A percentile compares a stretch with the other conserved stretches of the same genome.
Evolutionary conservation across 768 basidiomycete species (phyloP).

Genomic region (Naganishia vaughanmartiniae): DNA sequence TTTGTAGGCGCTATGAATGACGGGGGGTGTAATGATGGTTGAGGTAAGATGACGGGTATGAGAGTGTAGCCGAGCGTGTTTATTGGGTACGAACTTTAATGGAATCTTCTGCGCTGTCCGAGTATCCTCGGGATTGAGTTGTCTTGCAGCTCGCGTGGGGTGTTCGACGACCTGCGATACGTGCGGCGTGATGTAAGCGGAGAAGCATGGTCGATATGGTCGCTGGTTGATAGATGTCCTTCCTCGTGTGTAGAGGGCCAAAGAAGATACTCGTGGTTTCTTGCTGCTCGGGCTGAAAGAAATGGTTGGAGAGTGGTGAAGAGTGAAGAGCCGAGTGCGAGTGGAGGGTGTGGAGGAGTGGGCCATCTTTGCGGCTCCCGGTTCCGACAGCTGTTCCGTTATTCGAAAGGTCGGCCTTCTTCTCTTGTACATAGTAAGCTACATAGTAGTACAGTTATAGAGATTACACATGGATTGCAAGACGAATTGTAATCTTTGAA

Average conservation of each 20-base stretch:
- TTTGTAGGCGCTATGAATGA: not conserved
- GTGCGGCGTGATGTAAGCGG: not conserved
- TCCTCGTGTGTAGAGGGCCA: no score
- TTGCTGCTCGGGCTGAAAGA: no score
- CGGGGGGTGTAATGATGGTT: no score
- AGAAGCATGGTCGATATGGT: not conserved
- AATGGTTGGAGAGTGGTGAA: not conserved
- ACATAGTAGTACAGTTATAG: no score
- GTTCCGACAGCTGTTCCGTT: no score
- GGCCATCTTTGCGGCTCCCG: not conserved
- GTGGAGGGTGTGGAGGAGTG: not conserved
- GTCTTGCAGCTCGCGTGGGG: not conserved
- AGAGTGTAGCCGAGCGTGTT: no score
- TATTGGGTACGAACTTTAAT: slow-evolving; percentile 4
- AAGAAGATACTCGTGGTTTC: no score
- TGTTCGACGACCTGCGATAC: not conserved
- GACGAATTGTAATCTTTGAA: no score
- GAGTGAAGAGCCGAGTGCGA: no score
- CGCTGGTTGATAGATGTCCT: no score
- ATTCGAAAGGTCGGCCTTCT: not conserved
- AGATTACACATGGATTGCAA: no score
- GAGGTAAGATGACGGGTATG: no score
- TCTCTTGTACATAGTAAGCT: not conserved
- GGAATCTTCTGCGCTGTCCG: slow-evolving; percentile 6
- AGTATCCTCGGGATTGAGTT: not conserved